A percentile compares a stretch with the other conserved stretches of the same genome.
phyloP scores from a whole-genome alignment of 73 alveolate genomes.

The Paramecium pentaurelia region DNA sequence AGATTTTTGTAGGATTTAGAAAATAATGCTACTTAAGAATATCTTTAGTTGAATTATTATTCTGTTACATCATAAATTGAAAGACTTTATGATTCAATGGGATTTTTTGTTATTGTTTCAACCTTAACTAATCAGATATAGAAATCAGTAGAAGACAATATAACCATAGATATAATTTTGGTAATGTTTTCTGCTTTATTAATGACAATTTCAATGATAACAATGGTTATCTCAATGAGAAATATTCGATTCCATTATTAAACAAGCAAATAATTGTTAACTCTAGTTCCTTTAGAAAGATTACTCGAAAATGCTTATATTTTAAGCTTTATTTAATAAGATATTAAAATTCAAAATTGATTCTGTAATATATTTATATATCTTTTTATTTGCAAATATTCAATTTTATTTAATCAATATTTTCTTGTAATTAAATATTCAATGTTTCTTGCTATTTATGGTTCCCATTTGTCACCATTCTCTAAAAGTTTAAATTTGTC shows the following conservation, averaged over 20 bases:
- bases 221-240: neutral
- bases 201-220: neutral
- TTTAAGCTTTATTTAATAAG: neutral
- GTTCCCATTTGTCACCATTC: constrained; percentile 92
- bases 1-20: neutral
- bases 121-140: neutral
- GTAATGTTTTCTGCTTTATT: neutral
- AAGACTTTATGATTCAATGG: constrained; percentile 14
- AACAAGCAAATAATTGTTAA: neutral
- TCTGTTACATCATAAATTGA: neutral
- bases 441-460: constrained; percentile 85
- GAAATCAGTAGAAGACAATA: neutral
- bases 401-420: neutral
- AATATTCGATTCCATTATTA: neutral
- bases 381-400: neutral
- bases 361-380: neutral
- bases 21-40: neutral
- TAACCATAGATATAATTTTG: neutral
- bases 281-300: neutral
- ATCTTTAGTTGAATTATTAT: neutral
- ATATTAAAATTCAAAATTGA: neutral
- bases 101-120: neutral
- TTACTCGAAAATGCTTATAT: constrained; percentile 28
- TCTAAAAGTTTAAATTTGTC: constrained; percentile 82
- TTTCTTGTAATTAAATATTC: constrained; percentile 66